Evolutionary conservation across 1,139 yeast genomes (phyloP).

Genomic region (Debaryomycetaceae sp.): DNA sequence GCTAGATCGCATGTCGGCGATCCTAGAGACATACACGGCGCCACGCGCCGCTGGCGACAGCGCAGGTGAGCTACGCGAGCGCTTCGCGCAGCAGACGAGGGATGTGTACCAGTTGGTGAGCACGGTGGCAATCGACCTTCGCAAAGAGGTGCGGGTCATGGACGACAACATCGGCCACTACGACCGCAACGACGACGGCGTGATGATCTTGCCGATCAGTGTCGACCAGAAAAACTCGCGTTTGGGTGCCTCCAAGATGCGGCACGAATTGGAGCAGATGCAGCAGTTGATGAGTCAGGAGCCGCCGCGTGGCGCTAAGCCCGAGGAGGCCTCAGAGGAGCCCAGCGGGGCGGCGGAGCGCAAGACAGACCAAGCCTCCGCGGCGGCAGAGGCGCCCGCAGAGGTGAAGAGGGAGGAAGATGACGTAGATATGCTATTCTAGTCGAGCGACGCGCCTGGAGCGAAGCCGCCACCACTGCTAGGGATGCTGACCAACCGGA

Average conservation of each 20-base stretch:
- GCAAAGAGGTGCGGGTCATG: constrained; percentile 54
- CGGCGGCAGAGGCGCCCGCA: not conserved
- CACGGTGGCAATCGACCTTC: constrained; percentile 42
- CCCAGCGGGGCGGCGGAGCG: not conserved
- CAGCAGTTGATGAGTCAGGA: not conserved
- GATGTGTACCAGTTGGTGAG: constrained; percentile 31
- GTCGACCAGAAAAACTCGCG: constrained; percentile 61
- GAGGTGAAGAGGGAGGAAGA: constrained; percentile 4
- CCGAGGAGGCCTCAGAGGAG: constrained; percentile 3
- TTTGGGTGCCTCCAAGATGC: constrained; percentile 48
- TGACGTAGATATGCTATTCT: constrained; percentile 7
- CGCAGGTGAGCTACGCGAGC: constrained; percentile 11
- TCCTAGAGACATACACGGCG: constrained; percentile 37
- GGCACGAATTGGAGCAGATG: constrained; percentile 22
- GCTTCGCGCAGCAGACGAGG: constrained; percentile 27
- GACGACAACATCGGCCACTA: constrained; percentile 54
- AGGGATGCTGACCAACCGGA: constrained; percentile 1
- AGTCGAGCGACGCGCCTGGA: too few species aligned
- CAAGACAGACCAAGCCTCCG: constrained; percentile 1
- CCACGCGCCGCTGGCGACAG: constrained; percentile 14
- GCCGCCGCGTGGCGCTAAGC: not conserved
- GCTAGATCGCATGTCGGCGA: constrained; percentile 33
- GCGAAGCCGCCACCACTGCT: too few species aligned
- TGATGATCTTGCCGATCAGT: constrained; percentile 55
- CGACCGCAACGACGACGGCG: constrained; percentile 39